These are phyloP conservation scores for Marasmius fiardii DNA, from an alignment of 1,284 basidiomycete species.

Conservation along the genomic window DNA sequence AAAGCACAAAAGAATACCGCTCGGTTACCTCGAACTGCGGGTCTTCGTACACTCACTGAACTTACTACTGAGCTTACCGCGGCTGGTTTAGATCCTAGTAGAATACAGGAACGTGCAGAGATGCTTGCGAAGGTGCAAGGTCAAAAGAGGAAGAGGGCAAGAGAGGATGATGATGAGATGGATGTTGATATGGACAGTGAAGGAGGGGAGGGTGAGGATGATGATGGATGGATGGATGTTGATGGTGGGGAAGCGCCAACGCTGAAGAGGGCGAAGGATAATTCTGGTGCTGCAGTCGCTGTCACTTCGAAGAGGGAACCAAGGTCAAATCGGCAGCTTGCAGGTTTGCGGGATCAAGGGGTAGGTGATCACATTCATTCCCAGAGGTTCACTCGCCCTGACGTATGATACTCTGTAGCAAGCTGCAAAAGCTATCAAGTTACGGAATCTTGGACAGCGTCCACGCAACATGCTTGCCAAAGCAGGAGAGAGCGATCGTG, in stretches of 20 bases:
- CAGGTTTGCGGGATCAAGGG: slow-evolving; percentile 75
- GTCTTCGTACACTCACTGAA: slow-evolving; percentile 84
- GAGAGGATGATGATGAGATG: slow-evolving; percentile 41
- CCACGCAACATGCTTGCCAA: slow-evolving; percentile 84
- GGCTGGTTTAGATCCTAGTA: slow-evolving; percentile 87
- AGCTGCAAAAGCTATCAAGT: slow-evolving; percentile 72
- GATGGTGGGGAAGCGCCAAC: slow-evolving; percentile 36
- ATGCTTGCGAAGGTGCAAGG: slow-evolving; percentile 79
- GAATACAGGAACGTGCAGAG: slow-evolving; percentile 85
- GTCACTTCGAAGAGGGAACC: slow-evolving; percentile 55
- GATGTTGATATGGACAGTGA: slow-evolving; percentile 41
- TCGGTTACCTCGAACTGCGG: slow-evolving; percentile 82
- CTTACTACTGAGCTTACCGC: slow-evolving; percentile 80
- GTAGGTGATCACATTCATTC: slow-evolving; percentile 36
- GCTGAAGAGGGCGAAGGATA: slow-evolving; percentile 57
- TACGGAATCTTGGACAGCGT: slow-evolving; percentile 84
- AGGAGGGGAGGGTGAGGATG: slow-evolving; percentile 40
- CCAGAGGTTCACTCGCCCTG: neutral
- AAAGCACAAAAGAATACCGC: slow-evolving; percentile 87
- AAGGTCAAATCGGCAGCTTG: slow-evolving; percentile 67
- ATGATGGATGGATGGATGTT: slow-evolving; percentile 39
- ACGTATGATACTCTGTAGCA: slow-evolving; percentile 46
- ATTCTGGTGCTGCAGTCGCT: slow-evolving; percentile 53
- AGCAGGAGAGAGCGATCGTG: slow-evolving; percentile 86
- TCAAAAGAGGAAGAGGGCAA: slow-evolving; percentile 65